Evolutionary conservation across 306 rosid species (phyloP), one percentile per base, ranked within the genome.

Genomic region (Medicago lupulina): DNA sequence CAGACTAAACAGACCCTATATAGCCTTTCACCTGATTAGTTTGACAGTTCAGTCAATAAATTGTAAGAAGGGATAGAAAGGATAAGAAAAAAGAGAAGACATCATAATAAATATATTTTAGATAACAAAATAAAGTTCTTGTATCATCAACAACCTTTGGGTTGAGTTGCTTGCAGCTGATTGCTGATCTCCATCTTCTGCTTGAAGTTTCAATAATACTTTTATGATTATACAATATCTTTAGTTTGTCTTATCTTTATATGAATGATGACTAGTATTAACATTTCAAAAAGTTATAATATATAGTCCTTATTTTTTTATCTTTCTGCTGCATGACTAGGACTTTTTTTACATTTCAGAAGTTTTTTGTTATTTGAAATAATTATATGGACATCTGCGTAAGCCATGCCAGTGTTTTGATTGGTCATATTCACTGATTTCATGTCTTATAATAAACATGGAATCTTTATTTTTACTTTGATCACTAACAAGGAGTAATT

Each of bases 91-190:
- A 71, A 36, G 25, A 36, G 25, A 44, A 43, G 58, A 41, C 50
- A 71, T 14, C 38, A 39, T 80, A 38, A 59, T 76, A 34, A 51
- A 51, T 70, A 70, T 64, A 70, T 64, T 66, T 50, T 71, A 54
- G 36, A 23, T 75, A 50, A n/a, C 72, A 57, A 53, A 71, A 40
- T 31, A 51, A 71, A 58, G 66, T 50, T 80, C 14, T 15, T 18
- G 46, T 41, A 72, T 49, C 38, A 18, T 34, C 18, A 38, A n/a
- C 62, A 60, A 77, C 57, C 53, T 73, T 71, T 58, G 6, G 31
- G 34, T 4, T 72, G 49, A 57, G 28, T 55, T 77, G n/a, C 68
- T 68, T 76, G 69, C 75, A 36, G 39, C 71, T 67, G 44, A 77
- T 54, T 54, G 59, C 73, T 66, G 36, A 73, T 44, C 53, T 55